Evolutionary conservation across 352 stramenopile species (phyloP), one percentile per base, ranked within the genome.

Genomic region (Phytopythium helicoides): DNA sequence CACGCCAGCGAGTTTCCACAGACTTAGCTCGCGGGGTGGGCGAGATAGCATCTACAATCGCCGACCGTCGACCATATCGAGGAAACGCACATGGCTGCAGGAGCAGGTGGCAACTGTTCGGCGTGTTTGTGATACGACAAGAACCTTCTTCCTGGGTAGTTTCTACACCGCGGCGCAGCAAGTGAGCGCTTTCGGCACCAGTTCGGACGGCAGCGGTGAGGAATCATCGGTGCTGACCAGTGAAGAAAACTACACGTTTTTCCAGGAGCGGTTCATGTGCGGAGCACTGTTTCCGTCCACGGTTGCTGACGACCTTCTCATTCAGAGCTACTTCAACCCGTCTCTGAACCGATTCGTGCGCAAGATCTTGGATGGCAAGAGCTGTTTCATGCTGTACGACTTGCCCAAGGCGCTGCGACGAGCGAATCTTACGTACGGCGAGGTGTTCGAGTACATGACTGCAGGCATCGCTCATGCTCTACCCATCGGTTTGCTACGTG

Each of bases 321-420:
- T 94, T 49, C 85, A 94, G 55, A 93, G 81, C 54, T 94, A 92
- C 55, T 93, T 92, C 63, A 92, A 94, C 38, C 78, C 81, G 34
- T 92, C 81, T 16, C 62, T 94, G n/a, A 92, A 94, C 56, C 62
- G 68, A 48, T 93, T 94, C 26, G 84, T 94, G 22, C 76, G 77
- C 12, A 85, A 86, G 52, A 90, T 92, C 54, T 64, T 94, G 8
- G 81, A 93, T 52, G 85, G 85, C 23, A 90, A 87, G 48, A 90
- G 81, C 60, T 92, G 84, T 36, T 94, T 94, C 45, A 88, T 89
- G 57, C 66, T 92, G 3, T 94, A 93, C 54, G 68, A 89, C 22
- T 38, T 94, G 5, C 85, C 85, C 0, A 73, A 77, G 44, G 42
- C 73, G n/a, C 71, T 83, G 53, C 76, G 81, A 14, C 54, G 60